A percentile compares a stretch with the other conserved stretches of the same genome.
These are phyloP conservation scores for Naumovozyma castellii DNA, from an alignment of 805 yeast species.

Conservation along the genomic window DNA sequence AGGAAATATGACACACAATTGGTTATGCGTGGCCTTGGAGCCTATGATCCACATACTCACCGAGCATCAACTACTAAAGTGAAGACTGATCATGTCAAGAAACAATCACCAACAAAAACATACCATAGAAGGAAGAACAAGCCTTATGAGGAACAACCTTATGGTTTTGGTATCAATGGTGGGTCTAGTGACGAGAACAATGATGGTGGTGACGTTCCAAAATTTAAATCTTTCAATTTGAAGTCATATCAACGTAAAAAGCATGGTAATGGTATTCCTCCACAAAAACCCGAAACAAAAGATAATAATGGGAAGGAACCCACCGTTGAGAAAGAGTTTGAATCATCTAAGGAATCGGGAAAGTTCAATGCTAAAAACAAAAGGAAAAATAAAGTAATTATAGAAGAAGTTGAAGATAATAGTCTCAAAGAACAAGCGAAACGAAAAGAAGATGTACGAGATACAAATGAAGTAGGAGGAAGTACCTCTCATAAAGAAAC, in stretches of 20 bases:
- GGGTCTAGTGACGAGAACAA: not conserved
- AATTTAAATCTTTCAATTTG: slow-evolving; percentile 21
- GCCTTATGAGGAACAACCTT: slow-evolving; percentile 29
- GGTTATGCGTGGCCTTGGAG: slow-evolving; percentile 11
- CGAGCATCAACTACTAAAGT: not conserved
- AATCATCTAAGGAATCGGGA: too few relatives aligned
- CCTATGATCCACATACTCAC: slow-evolving; percentile 8
- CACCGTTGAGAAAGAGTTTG: too few relatives aligned
- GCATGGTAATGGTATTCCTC: slow-evolving; percentile 6
- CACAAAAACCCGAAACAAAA: not conserved
- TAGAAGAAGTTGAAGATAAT: not conserved
- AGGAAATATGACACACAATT: slow-evolving; percentile 16
- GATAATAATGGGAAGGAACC: not conserved
- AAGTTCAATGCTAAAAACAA: too few relatives aligned
- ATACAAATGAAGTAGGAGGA: too few relatives aligned
- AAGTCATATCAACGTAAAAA: slow-evolving; percentile 17
- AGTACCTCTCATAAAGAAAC: too few relatives aligned
- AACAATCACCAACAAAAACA: not conserved
- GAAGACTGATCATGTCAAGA: not conserved
- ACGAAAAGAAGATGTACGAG: not conserved
- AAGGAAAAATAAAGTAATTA: too few relatives aligned
- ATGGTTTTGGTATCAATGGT: slow-evolving; percentile 24
- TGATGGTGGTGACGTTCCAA: not conserved
- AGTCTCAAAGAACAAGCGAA: not conserved
- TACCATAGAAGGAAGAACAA: slow-evolving; percentile 9